phyloP scores from a whole-genome alignment of 1,284 basidiomycete species.

The Fomitiporia mediterranea region DNA sequence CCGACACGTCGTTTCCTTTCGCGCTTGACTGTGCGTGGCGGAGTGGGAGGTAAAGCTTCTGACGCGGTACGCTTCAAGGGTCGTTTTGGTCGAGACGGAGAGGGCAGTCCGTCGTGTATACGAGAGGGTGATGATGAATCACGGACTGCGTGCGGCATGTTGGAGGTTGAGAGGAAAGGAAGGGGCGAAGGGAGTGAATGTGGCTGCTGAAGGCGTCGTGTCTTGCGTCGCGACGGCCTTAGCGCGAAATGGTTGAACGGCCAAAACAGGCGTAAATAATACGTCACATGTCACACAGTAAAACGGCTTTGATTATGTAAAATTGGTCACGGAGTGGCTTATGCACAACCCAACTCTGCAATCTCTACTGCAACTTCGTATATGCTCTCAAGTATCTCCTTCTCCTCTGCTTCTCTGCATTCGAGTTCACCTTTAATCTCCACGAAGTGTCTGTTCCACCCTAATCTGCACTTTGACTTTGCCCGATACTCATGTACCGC shows the following conservation, averaged over 20 bases:
- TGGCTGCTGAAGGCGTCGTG: neutral
- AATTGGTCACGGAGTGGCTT: too few relatives aligned
- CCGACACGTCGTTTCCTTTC: slow-evolving; percentile 1
- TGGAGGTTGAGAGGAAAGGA: neutral
- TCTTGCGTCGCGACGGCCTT: neutral
- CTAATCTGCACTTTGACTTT: neutral
- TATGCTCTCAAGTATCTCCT: slow-evolving; percentile 1
- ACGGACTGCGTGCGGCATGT: slow-evolving; percentile 7
- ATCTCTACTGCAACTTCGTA: neutral
- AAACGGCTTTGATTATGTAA: too few relatives aligned
- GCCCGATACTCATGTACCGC: neutral
- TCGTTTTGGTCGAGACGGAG: slow-evolving; percentile 4
- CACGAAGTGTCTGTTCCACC: neutral
- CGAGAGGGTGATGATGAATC: slow-evolving; percentile 16
- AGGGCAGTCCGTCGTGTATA: neutral
- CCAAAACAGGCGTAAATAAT: slow-evolving; percentile 4
- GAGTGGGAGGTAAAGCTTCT: slow-evolving; percentile 13
- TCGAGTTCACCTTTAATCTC: neutral
- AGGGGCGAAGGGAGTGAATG: neutral
- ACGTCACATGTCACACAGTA: too few relatives aligned
- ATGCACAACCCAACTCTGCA: neutral
- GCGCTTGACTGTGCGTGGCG: slow-evolving; percentile 18
- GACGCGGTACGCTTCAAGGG: slow-evolving; percentile 17
- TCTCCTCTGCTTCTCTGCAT: neutral
- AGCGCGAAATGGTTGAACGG: neutral